Percentiles rank a stretch among this genome's conserved stretches.
These are phyloP conservation scores for Amphirosellinia nigrospora DNA, from an alignment of 495 filamentous ascomycete genomes.

Conservation along the genomic window DNA sequence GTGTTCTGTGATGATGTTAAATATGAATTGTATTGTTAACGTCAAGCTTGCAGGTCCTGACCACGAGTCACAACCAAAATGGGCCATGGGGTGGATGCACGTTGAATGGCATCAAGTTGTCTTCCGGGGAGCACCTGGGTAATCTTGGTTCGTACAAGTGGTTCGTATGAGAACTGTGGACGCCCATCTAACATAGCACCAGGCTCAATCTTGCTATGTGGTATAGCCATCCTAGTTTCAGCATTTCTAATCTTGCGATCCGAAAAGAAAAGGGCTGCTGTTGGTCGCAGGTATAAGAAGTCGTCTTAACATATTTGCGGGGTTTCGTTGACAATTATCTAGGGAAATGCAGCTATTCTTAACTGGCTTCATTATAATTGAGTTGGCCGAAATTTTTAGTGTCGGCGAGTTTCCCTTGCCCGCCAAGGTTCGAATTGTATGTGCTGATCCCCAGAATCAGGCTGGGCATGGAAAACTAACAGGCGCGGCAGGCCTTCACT, in stretches of 20 bases:
- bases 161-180: neutral
- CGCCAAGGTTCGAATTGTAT: constrained; percentile 68
- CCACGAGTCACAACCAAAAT: constrained; percentile 48
- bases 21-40: constrained; percentile 24
- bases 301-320: neutral
- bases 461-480: constrained; percentile 24
- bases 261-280: constrained; percentile 92
- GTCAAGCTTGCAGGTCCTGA: constrained; percentile 49
- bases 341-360: constrained; percentile 98
- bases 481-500: constrained; percentile 73
- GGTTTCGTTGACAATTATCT: constrained; percentile 36
- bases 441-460: constrained; percentile 32
- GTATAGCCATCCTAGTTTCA: constrained; percentile 73
- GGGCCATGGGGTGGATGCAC: constrained; percentile 68
- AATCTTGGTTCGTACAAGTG: constrained; percentile 76
- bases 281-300: constrained; percentile 79
- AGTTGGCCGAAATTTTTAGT: constrained; percentile 95
- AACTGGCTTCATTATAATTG: constrained; percentile 82
- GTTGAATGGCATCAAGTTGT: constrained; percentile 74
- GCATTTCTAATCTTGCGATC: constrained; percentile 74
- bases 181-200: constrained; percentile 16
- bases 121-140: constrained; percentile 66
- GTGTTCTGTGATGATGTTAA: constrained; percentile 47
- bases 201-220: constrained; percentile 92
- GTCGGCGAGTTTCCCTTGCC: constrained; percentile 85